A percentile compares a stretch with the other conserved stretches of the same genome.
Conservation (phyloP, 129 eudicot species). For the Lactuca sativa region DNA sequence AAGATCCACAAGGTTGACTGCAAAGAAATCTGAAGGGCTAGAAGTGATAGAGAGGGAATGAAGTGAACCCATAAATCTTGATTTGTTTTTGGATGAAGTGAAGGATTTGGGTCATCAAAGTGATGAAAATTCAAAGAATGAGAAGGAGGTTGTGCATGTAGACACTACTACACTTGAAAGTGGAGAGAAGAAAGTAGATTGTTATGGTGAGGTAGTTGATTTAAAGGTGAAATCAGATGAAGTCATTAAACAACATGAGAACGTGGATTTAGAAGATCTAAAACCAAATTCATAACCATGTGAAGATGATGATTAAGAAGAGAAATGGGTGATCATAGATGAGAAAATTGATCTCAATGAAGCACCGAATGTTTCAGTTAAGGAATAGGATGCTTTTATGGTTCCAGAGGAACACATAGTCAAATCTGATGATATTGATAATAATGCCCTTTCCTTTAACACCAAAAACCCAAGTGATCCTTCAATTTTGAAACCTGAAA, state of each 20-base stretch:
- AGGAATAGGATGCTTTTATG: not conserved
- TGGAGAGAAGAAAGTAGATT: not conserved
- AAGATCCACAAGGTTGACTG: slow-evolving; percentile 51
- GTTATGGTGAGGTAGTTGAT: no score
- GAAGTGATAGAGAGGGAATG: slow-evolving; percentile 12
- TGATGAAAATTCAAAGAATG: not conserved
- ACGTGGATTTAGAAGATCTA: slow-evolving; percentile 4
- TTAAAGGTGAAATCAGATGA: not conserved
- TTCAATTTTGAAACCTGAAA: not conserved
- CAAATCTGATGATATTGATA: not conserved
- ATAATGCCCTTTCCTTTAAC: slow-evolving; percentile 8
- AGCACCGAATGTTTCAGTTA: not conserved
- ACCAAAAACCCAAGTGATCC: not conserved
- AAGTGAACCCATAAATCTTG: slow-evolving; percentile 18
- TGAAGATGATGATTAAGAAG: not conserved
- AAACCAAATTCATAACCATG: not conserved
- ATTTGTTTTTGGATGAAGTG: slow-evolving; percentile 18
- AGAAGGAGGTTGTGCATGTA: not conserved
- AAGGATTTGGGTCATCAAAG: slow-evolving; percentile 1
- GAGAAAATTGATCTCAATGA: slow-evolving; percentile 6
- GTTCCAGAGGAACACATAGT: slow-evolving; percentile 21
- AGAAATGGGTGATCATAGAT: not conserved
- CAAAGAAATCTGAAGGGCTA: slow-evolving; percentile 18
- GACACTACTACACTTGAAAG: not conserved
- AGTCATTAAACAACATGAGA: not conserved